Conservation (phyloP, 2,329 filamentous ascomycete genomes). For the Fusarium sp. region DNA sequence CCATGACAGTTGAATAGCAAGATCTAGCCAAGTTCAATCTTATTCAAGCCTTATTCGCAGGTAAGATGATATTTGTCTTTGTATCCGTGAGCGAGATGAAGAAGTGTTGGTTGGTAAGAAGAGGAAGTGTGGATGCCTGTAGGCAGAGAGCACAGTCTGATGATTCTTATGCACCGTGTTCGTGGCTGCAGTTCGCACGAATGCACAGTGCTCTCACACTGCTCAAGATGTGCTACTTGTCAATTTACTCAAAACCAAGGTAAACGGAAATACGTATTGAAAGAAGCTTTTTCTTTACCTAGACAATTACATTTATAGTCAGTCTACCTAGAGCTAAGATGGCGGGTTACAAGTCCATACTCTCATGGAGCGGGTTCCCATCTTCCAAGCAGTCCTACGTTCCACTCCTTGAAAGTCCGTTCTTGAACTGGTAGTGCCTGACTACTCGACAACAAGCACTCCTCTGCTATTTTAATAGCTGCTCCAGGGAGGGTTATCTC, state of each 20-base stretch:
- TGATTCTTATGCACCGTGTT: background rate
- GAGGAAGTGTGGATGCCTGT: slow-evolving; percentile 9
- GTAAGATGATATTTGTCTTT: background rate
- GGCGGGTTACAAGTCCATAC: background rate
- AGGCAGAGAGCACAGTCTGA: background rate
- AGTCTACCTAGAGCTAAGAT: too few relatives aligned
- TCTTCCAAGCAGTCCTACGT: slow-evolving; percentile 72
- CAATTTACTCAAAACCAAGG: background rate
- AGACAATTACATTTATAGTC: too few relatives aligned
- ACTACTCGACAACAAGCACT: slow-evolving; percentile 64
- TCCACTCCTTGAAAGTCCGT: slow-evolving; percentile 75
- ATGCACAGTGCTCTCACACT: background rate
- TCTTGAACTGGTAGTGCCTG: slow-evolving; percentile 68
- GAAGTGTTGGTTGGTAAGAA: slow-evolving; percentile 1
- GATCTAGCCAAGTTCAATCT: too few relatives aligned
- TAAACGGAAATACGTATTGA: too few relatives aligned
- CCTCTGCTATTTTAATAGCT: slow-evolving; percentile 63
- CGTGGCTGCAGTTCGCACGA: fast-evolving
- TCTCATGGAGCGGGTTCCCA: slow-evolving; percentile 47
- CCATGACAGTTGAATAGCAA: background rate
- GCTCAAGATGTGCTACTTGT: background rate
- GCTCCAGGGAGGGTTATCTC: slow-evolving; percentile 69
- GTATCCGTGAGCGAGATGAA: background rate
- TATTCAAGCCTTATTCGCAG: background rate
- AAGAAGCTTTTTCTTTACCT: too few relatives aligned